Conservation (phyloP, 768 basidiomycete species). For the Suillus sp. region DNA sequence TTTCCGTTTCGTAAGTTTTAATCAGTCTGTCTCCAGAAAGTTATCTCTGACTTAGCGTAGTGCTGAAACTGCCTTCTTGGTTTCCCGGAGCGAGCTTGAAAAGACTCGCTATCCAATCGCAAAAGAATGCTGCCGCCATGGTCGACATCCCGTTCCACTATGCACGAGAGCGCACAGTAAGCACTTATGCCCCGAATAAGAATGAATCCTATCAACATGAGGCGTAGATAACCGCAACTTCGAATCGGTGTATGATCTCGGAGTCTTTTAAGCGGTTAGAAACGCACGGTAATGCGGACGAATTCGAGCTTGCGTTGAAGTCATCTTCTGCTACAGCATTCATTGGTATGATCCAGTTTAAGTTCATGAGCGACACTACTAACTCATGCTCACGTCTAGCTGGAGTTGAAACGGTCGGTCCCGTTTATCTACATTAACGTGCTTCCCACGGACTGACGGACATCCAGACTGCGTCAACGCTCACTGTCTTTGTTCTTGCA, state of each 20-base stretch:
- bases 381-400: slow-evolving; percentile 15
- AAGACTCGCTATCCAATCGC: slow-evolving; percentile 33
- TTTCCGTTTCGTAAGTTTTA: slow-evolving; percentile 34
- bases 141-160: slow-evolving; percentile 32
- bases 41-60: slow-evolving; percentile 24
- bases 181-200: neutral
- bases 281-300: slow-evolving; percentile 18
- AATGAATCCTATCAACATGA: neutral
- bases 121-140: slow-evolving; percentile 31
- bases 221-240: slow-evolving; percentile 24
- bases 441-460: slow-evolving; percentile 8
- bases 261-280: slow-evolving; percentile 29
- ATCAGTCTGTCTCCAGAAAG: slow-evolving; percentile 11
- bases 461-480: slow-evolving; percentile 34
- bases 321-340: slow-evolving; percentile 35
- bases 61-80: slow-evolving; percentile 35
- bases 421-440: neutral
- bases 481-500: slow-evolving; percentile 34
- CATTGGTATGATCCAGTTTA: slow-evolving; percentile 26
- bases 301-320: slow-evolving; percentile 33
- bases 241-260: slow-evolving; percentile 32
- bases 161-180: slow-evolving; percentile 30
- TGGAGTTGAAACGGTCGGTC: slow-evolving; percentile 33
- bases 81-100: slow-evolving; percentile 39
- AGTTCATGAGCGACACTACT: slow-evolving; percentile 12